A percentile compares a stretch with the other conserved stretches of the same genome.
Conservation (phyloP, 495 filamentous ascomycete genomes). For the Chaetomium cochliodes region DNA sequence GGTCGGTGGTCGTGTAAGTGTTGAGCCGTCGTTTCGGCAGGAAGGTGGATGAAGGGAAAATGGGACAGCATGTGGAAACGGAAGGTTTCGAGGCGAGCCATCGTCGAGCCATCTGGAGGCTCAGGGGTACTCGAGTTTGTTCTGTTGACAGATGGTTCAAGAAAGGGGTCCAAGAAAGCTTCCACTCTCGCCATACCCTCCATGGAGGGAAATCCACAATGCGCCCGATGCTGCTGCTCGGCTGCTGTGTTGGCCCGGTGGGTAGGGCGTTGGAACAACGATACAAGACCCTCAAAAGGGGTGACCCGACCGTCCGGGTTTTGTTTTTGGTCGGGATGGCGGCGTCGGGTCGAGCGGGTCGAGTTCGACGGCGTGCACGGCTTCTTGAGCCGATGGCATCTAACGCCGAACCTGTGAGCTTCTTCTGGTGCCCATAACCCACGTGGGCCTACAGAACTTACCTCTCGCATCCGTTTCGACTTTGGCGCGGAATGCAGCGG, state of each 20-base stretch:
- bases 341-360: conserved; percentile 41
- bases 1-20: conserved; percentile 47
- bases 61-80: conserved; percentile 43
- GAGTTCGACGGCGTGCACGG: conserved; percentile 21
- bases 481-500: conserved; percentile 42
- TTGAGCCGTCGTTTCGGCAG: conserved; percentile 41
- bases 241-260: neutral
- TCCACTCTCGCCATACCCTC: neutral
- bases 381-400: conserved; percentile 51
- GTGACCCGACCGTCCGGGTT: conserved; percentile 33
- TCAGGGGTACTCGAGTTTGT: neutral
- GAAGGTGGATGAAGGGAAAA: conserved; percentile 49
- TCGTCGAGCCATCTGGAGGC: neutral
- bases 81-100: conserved; percentile 36
- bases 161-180: neutral
- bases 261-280: neutral
- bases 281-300: conserved; percentile 35
- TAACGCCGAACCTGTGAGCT: conserved; percentile 20
- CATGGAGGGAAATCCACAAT: neutral
- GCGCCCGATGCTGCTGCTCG: neutral
- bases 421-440: neutral
- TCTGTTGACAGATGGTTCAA: neutral
- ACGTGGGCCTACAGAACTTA: conserved; percentile 22
- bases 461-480: conserved; percentile 45
- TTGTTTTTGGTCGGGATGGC: conserved; percentile 28